Conservation (phyloP, 2,329 filamentous ascomycete species). For the Fusarium sp. region DNA sequence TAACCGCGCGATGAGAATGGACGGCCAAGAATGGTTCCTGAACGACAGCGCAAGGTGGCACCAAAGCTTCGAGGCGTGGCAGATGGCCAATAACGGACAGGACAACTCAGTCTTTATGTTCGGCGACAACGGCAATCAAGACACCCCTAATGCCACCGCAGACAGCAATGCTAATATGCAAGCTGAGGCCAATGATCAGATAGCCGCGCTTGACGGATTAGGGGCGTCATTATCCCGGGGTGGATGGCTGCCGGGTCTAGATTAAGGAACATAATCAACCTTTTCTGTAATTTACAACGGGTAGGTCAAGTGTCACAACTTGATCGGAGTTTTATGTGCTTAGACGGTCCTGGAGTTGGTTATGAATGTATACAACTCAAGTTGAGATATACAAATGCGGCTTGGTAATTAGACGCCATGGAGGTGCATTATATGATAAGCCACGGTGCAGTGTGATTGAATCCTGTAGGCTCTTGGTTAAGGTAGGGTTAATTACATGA, state of each 20-base stretch:
- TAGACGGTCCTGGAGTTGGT: slow-evolving; percentile 12
- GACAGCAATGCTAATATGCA: slow-evolving; percentile 32
- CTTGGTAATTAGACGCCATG: slow-evolving; percentile 5
- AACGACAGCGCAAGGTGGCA: slow-evolving; percentile 69
- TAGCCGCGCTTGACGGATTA: slow-evolving; percentile 49
- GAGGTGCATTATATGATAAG: slow-evolving; percentile 6
- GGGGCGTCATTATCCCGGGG: slow-evolving; percentile 47
- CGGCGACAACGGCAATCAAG: slow-evolving; percentile 35
- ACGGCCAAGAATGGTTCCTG: slow-evolving; percentile 67
- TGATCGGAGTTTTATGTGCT: background rate
- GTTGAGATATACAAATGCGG: slow-evolving; percentile 5
- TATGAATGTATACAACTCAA: slow-evolving; percentile 3
- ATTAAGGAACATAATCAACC: slow-evolving; percentile 40
- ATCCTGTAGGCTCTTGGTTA: background rate
- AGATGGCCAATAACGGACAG: slow-evolving; percentile 48
- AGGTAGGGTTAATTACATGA: background rate
- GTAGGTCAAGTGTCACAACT: background rate
- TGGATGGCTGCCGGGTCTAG: slow-evolving; percentile 53
- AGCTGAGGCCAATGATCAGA: slow-evolving; percentile 38
- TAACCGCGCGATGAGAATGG: slow-evolving; percentile 52
- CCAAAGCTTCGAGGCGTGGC: slow-evolving; percentile 67
- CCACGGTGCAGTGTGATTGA: background rate
- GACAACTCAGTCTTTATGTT: slow-evolving; percentile 48
- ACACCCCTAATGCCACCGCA: slow-evolving; percentile 32
- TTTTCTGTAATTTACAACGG: slow-evolving; percentile 7